Conservation (phyloP, 306 rosid genomes). For the Cucurbita argyrosperma region DNA sequence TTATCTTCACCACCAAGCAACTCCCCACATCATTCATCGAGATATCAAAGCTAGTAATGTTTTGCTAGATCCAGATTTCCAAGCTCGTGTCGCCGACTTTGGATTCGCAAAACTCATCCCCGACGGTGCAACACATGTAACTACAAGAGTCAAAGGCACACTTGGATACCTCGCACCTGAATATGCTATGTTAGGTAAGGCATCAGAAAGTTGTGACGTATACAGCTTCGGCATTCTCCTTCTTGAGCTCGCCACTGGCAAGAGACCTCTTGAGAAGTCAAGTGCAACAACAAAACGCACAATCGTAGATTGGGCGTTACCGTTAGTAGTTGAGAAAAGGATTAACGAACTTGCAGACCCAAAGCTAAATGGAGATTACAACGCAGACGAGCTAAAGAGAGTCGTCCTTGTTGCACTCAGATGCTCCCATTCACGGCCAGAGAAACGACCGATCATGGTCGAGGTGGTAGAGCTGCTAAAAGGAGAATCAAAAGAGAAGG, state of each 20-base stretch:
- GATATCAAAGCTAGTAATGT: slow-evolving; percentile 90
- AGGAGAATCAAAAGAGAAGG: slow-evolving; percentile 61
- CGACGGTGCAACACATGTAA: slow-evolving; percentile 89
- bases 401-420: slow-evolving; percentile 48
- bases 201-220: slow-evolving; percentile 79
- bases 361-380: slow-evolving; percentile 59
- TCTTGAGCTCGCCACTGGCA: slow-evolving; percentile 84
- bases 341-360: slow-evolving; percentile 60
- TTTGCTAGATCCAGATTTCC: slow-evolving; percentile 56
- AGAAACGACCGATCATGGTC: slow-evolving; percentile 67
- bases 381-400: slow-evolving; percentile 69
- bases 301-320: slow-evolving; percentile 83
- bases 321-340: slow-evolving; percentile 57
- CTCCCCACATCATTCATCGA: slow-evolving; percentile 87
- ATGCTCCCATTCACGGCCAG: slow-evolving; percentile 56
- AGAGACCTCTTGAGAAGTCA: slow-evolving; percentile 62
- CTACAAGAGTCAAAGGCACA: slow-evolving; percentile 94
- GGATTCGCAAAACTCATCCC: slow-evolving; percentile 96
- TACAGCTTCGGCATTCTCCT: slow-evolving; percentile 88
- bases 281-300: slow-evolving; percentile 36
- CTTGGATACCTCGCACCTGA: slow-evolving; percentile 98
- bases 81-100: slow-evolving; percentile 84
- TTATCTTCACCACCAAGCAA: slow-evolving; percentile 85
- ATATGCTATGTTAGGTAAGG: slow-evolving; percentile 89
- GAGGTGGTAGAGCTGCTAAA: slow-evolving; percentile 69